Conservation (phyloP, 1,284 basidiomycete species). For the Trametes hirsuta region DNA sequence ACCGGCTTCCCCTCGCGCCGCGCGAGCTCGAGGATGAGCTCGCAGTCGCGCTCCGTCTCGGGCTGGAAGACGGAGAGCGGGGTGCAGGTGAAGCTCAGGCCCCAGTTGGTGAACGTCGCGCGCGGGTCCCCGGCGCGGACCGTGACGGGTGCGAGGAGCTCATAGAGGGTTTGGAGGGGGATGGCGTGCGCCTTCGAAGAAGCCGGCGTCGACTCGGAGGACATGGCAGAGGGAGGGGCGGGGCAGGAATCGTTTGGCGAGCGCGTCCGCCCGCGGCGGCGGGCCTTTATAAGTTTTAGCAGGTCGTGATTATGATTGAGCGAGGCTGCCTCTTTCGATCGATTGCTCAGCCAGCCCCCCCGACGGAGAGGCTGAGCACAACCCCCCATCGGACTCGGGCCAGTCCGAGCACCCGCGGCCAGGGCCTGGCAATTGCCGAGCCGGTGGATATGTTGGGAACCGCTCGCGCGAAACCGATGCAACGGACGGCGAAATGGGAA, state of each 20-base stretch:
- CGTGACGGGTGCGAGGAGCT: constrained; percentile 54
- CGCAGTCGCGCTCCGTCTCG: constrained; percentile 70
- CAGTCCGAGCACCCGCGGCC: constrained; percentile 21
- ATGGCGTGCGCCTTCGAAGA: constrained; percentile 32
- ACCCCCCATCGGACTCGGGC: constrained; percentile 16
- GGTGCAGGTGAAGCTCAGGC: constrained; percentile 61
- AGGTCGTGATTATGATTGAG: constrained; percentile 26
- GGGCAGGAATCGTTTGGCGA: constrained; percentile 10
- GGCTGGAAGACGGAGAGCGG: constrained; percentile 82
- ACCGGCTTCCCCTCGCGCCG: constrained; percentile 72
- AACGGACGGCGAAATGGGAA: not conserved
- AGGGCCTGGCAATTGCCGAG: constrained; percentile 28
- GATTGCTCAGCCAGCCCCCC: constrained; percentile 32
- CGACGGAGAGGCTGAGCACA: constrained; percentile 14
- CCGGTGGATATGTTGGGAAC: constrained; percentile 15
- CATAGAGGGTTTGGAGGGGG: constrained; percentile 49
- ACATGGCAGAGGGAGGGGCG: constrained; percentile 12
- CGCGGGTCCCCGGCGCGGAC: constrained; percentile 45
- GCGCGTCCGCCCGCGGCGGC: constrained; percentile 3
- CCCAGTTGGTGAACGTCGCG: constrained; percentile 73
- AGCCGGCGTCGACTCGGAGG: constrained; percentile 7
- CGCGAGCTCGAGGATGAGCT: constrained; percentile 84
- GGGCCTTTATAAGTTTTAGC: constrained; percentile 38
- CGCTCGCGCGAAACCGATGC: not conserved
- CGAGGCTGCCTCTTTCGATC: constrained; percentile 31